These are phyloP conservation scores for Dictyostelium capitatum DNA, from an alignment of 78 protist genomes.

Conservation along the genomic window DNA sequence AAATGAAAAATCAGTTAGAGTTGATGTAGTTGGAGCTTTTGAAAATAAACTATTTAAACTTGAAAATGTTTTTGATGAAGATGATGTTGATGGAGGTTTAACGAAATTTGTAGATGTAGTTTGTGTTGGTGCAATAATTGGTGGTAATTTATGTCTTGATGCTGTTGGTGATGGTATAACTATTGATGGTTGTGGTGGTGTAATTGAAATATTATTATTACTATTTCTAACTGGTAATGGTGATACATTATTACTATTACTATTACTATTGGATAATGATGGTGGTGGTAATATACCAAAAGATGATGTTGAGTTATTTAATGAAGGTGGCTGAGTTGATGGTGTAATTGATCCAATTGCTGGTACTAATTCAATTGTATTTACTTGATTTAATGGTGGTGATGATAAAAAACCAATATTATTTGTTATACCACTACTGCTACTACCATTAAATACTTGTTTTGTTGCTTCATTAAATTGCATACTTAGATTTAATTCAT, in stretches of 20 bases:
- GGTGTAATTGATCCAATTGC: conserved; percentile 3
- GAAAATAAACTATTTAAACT: neutral
- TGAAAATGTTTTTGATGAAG: neutral
- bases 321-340: conserved; percentile 24
- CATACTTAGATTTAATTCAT: conserved; percentile 38
- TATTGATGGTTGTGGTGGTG: no score
- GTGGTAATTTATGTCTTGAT: neutral
- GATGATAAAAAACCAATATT: neutral
- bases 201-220: neutral
- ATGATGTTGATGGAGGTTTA: neutral
- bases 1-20: neutral
- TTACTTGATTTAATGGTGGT: conserved; percentile 53
- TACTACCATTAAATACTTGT: conserved; percentile 9
- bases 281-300: neutral
- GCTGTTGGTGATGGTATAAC: neutral
- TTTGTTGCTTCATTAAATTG: conserved; percentile 35
- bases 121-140: neutral
- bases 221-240: conserved; percentile 41
- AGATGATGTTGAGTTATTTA: conserved; percentile 13
- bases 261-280: no score
- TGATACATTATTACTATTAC: neutral
- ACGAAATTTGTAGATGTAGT: neutral
- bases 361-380: conserved; percentile 35
- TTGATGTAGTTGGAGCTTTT: neutral
- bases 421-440: neutral